Conservation (phyloP, 2,329 filamentous ascomycete genomes). For the Sporothrix variecibatus region DNA sequence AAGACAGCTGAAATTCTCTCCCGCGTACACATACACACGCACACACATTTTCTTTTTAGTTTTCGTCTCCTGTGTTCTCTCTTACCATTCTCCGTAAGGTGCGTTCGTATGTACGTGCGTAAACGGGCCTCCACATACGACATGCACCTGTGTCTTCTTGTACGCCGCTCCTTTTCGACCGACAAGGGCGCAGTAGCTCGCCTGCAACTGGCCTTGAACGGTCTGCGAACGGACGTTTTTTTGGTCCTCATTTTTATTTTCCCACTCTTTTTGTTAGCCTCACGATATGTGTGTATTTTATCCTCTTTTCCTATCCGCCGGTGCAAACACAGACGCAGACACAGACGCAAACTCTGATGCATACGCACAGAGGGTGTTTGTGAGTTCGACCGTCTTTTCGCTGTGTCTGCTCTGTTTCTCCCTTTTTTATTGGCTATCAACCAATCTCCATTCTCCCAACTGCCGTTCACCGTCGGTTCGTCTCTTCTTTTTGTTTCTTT, state of each 20-base stretch:
- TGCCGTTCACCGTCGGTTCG: not conserved
- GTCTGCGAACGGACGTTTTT: not conserved
- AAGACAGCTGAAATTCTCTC: not conserved
- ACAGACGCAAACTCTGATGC: not conserved
- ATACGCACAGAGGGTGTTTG: not conserved
- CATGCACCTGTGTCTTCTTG: not conserved
- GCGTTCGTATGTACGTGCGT: not conserved
- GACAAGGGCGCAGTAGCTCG: constrained; percentile 3
- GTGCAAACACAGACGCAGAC: not conserved
- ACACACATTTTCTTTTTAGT: not conserved
- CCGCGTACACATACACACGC: too few species aligned
- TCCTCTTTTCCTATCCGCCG: not conserved
- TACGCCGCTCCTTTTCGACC: not conserved
- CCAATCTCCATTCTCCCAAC: not conserved
- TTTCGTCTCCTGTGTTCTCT: not conserved
- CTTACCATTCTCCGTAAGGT: not conserved
- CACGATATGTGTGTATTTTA: not conserved
- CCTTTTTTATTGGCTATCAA: not conserved
- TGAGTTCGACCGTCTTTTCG: not conserved
- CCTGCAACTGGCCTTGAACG: not conserved
- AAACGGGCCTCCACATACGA: not conserved
- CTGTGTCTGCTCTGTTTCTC: not conserved
- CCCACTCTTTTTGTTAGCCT: not conserved
- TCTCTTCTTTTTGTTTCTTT: not conserved
- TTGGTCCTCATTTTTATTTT: not conserved